Base-by-base conservation (phyloP, 768 basidiomycete species). In the Lanmaoa rubissima region DNA sequence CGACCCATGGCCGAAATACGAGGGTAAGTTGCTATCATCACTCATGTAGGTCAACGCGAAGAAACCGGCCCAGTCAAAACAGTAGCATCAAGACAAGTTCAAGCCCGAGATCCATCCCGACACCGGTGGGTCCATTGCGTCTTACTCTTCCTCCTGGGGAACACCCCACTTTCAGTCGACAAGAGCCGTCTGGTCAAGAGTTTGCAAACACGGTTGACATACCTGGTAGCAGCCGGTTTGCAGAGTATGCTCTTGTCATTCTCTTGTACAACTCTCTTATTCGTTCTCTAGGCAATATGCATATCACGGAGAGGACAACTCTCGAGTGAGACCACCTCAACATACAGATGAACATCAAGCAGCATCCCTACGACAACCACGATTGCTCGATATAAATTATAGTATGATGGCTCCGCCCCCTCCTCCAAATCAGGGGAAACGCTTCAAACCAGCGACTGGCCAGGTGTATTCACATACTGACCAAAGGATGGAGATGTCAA, bases 101-200 rank as follows among this genome's bases (percentile, higher is more conserved):
- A 1, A 90, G 88, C 63, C 86, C 88, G 34, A 81, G 79, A 54
- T 83, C 84, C 35, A 72, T 77, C 19, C 61, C 69, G 4, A 83
- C 82, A 1, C 84, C 86, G 17, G 55, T 82, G 12, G 86, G 78
- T 19, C 87, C 87, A 26, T 73, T 81, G 61, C 74, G 90, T 67
- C 76, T 92, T 36, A 92, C 89, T 3, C 75, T 90, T 21, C 85
- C 84, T 17, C 82, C 77, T 13, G 78, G 80, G 42, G 87, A 86
- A 62, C 79, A 79, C 43, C 69, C 61, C 21, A 52, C 52, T 35
- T 74, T 78, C 56, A 61, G 66, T 46, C 65, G 65, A 42, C 74
- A 66, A 59, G 70, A 72, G 38, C 32, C 50, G 7, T 54, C 66
- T 10, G 45, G 38, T 17, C 57, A 61, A 51, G 53, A 54, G 19